Base-by-base conservation (phyloP, 2,329 filamentous ascomycete genomes). In the Alternaria triticina region DNA sequence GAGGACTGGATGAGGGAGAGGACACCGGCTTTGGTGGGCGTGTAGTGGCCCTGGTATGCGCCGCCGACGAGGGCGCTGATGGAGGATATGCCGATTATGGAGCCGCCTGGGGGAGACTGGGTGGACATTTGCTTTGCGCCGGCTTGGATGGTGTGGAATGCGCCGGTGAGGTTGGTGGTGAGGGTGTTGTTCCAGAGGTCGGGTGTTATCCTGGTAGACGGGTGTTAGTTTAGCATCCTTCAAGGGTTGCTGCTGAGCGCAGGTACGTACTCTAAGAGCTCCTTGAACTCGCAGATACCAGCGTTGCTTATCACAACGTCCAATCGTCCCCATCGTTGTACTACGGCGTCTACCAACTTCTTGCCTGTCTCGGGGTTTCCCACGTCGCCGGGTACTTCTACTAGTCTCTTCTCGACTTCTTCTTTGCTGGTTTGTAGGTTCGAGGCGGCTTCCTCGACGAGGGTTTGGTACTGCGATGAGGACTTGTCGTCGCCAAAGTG, bases 71-170 rank as follows among this genome's bases (percentile, higher is more conserved):
- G 86, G 0, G 91, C 91, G 17, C 86, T 89, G 74, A 94, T 92
- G 68, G 88, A 91, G 8, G 87, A 90, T 43, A 94, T 85, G 57
- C 87, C 91, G 68, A 94, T 95, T 73, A 97, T 96, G 72, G 88
- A 90, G 33, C 94, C 94, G 15, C 93, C 92, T 0, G 87, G 80
- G 7, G 76, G 73, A 0, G 89, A 88, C 2, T 84, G 82, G 33
- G 81, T 81, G 0, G 90, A 89, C 91, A 97, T 96, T 77, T 96
- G 92, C 3, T 90, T 87, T 2, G 92, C 93, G 2, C 93, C 94
- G 0, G 93, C 92, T 83, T 97, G 94, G 22, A 91, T 90, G 36
- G 92, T 86, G 82, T 94, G 94, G 83, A 96, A 97, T n/a, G 93
- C 91, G 47, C 94, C 94, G 70, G 90, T 89, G 69, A 97, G 88